Percentiles rank a stretch among this genome's conserved stretches.
Conservation (phyloP, 2,329 filamentous ascomycete species). For the Paecilomyces sp. region DNA sequence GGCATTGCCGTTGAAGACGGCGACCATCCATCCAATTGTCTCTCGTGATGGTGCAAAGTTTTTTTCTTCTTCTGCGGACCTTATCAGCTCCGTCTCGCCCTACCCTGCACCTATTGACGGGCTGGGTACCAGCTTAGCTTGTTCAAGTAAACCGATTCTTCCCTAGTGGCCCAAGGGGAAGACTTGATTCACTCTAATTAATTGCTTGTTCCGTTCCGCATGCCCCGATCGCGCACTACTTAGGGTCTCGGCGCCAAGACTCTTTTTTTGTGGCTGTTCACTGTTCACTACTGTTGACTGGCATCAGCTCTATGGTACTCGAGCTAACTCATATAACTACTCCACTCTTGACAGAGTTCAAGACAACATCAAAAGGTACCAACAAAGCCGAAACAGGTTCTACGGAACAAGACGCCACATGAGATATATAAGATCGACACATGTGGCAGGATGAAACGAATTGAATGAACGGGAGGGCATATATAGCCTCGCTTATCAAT, state of each 20-base stretch:
- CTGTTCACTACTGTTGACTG: neutral
- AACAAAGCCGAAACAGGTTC: neutral
- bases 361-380: neutral
- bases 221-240: neutral
- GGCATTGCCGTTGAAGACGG: neutral
- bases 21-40: neutral
- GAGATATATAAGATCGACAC: neutral
- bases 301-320: neutral
- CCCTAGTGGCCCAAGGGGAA: neutral
- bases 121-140: neutral
- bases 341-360: neutral
- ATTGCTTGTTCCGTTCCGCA: neutral
- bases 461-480: neutral
- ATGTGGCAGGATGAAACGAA: neutral
- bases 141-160: neutral
- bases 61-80: neutral
- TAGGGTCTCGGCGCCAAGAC: neutral
- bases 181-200: neutral
- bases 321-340: no score
- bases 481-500: neutral
- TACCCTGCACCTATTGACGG: neutral
- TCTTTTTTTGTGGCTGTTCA: neutral
- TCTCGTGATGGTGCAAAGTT: neutral
- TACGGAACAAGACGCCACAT: neutral
- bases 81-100: neutral